Evolutionary conservation across 2,329 filamentous ascomycete species (phyloP).

Genomic region (Fusarium heterosporum): DNA sequence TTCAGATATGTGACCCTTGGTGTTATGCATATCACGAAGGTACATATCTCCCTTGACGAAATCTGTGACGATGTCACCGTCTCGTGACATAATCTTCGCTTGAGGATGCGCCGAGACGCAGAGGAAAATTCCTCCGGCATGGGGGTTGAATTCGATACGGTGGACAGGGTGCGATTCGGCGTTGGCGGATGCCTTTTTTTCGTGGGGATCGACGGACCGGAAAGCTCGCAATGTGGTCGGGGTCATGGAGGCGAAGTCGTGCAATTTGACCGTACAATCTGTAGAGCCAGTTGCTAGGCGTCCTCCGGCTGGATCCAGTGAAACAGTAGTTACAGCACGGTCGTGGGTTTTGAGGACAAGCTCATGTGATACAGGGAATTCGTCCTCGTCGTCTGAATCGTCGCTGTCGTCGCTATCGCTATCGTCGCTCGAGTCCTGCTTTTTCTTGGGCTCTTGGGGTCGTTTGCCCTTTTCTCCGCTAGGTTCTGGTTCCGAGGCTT

Average conservation of each 20-base stretch:
- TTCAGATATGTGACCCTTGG: slow-evolving; percentile 95
- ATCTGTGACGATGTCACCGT: slow-evolving; percentile 86
- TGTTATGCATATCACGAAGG: slow-evolving; percentile 95
- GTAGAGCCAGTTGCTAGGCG: slow-evolving; percentile 90
- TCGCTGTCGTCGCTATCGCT: slow-evolving; percentile 63
- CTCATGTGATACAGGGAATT: slow-evolving; percentile 93
- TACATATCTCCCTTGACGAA: slow-evolving; percentile 99
- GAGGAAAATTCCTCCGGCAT: slow-evolving; percentile 82
- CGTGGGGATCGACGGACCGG: slow-evolving; percentile 88
- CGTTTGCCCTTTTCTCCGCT: slow-evolving; percentile 22
- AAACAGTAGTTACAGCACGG: slow-evolving; percentile 83
- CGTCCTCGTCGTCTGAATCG: slow-evolving; percentile 81
- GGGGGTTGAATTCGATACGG: slow-evolving; percentile 85
- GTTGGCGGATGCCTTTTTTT: slow-evolving; percentile 74
- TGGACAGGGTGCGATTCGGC: slow-evolving; percentile 91
- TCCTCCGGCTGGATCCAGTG: slow-evolving; percentile 86
- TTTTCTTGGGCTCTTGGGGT: slow-evolving; percentile 36
- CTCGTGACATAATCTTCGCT: slow-evolving; percentile 87
- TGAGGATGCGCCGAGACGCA: slow-evolving; percentile 91
- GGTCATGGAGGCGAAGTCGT: slow-evolving; percentile 96
- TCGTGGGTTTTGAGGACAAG: slow-evolving; percentile 93
- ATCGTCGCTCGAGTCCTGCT: slow-evolving; percentile 60
- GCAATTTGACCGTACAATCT: slow-evolving; percentile 90
- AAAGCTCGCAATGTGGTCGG: slow-evolving; percentile 94
- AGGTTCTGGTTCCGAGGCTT: slow-evolving; percentile 32